phyloP scores from a whole-genome alignment of 108 stramenopile species.

The Nitzschia sp. region DNA sequence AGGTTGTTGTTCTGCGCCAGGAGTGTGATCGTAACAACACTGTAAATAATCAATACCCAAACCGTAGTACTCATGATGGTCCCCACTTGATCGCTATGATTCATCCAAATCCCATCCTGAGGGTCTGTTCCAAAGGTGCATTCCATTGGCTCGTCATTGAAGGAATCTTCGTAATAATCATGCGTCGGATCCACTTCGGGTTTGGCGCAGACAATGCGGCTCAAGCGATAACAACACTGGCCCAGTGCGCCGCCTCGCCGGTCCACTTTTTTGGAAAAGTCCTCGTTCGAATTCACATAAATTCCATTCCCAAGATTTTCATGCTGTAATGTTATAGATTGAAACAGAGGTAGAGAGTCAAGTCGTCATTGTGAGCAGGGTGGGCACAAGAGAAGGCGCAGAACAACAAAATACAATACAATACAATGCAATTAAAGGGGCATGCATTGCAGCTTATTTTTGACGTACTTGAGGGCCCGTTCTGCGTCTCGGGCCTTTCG shows the following conservation, averaged over 20 bases:
- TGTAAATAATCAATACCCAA: constrained; percentile 71
- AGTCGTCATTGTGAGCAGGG: no score
- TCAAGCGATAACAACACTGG: background rate
- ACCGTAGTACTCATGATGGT: constrained; percentile 75
- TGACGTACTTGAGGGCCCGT: constrained; percentile 10
- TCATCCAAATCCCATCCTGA: constrained; percentile 82
- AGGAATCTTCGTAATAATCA: constrained; percentile 58
- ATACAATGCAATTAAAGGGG: no score
- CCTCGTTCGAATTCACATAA: constrained; percentile 12
- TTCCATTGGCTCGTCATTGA: constrained; percentile 66
- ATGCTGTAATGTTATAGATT: background rate
- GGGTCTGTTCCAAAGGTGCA: constrained; percentile 68
- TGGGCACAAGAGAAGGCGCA: no score
- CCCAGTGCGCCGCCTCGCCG: background rate
- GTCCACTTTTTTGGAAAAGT: constrained; percentile 17
- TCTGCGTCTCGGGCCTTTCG: background rate
- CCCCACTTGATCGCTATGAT: constrained; percentile 72
- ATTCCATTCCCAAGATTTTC: background rate
- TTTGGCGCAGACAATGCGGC: constrained; percentile 17
- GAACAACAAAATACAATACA: no score
- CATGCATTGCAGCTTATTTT: no score
- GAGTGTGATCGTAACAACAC: constrained; percentile 63
- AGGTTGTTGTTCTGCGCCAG: constrained; percentile 61
- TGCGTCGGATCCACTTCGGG: constrained; percentile 7
- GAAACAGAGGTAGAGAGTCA: no score